Evolutionary conservation across 306 rosid genomes (phyloP).

Genomic region (Hippophae tibetana): DNA sequence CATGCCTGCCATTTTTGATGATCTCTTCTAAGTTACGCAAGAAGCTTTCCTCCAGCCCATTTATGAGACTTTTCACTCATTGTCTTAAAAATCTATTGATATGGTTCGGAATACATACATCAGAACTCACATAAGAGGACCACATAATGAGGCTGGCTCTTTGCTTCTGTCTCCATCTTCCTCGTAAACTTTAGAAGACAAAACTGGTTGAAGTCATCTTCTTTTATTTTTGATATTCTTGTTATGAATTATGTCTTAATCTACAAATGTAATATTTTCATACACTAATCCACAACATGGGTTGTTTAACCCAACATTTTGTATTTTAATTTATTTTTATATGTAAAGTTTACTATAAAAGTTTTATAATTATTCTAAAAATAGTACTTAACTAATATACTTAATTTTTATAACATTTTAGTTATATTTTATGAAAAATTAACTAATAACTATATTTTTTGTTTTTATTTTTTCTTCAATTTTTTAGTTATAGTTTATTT

Average conservation of each 20-base stretch:
- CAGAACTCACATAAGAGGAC: constrained; percentile 37
- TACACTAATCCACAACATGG: accelerated
- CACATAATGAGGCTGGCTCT: constrained; percentile 33
- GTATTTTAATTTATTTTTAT: no score
- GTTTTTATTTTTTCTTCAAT: no score
- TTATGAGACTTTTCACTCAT: constrained; percentile 42
- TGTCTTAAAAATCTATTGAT: constrained; percentile 36
- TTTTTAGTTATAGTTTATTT: no score
- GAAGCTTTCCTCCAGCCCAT: constrained; percentile 25
- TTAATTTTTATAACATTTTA: no score
- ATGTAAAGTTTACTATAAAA: accelerated
- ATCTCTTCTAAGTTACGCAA: constrained; percentile 36
- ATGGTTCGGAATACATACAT: constrained; percentile 31
- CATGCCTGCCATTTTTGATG: constrained; percentile 32
- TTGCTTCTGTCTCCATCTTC: constrained; percentile 36
- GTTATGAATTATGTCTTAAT: no score
- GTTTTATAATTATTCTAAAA: no score
- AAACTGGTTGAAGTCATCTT: constrained; percentile 22
- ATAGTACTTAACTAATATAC: no score
- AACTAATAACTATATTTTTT: no score
- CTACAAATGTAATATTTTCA: no score
- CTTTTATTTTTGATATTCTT: not conserved
- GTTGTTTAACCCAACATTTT: no score
- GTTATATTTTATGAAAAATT: no score
- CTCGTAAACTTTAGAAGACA: constrained; percentile 38